Evolutionary conservation across 2,329 filamentous ascomycete genomes (phyloP).

Genomic region (Dothiorella sarmentorum): DNA sequence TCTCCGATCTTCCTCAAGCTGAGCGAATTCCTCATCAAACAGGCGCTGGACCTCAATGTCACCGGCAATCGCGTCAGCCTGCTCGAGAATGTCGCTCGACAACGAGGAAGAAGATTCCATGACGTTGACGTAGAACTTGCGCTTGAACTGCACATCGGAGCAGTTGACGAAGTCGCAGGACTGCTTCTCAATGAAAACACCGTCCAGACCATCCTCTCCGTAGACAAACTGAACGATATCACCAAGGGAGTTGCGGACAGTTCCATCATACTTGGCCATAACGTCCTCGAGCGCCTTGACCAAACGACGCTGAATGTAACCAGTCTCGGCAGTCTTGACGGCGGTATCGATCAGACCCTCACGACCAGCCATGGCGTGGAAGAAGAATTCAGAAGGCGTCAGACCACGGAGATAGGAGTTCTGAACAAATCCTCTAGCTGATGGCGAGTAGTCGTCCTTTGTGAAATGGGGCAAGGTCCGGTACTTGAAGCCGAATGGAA

Average conservation of each 20-base stretch:
- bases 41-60: constrained; percentile 84
- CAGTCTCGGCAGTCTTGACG: constrained; percentile 98
- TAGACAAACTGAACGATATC: constrained; percentile 98
- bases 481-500: constrained; percentile 99
- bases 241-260: constrained; percentile 91
- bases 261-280: constrained; percentile 96
- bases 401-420: constrained; percentile 96
- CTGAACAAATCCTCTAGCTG: constrained; percentile 95
- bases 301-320: constrained; percentile 96
- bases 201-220: constrained; percentile 94
- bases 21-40: constrained; percentile 84
- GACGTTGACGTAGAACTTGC: constrained; percentile 80
- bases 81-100: constrained; percentile 70
- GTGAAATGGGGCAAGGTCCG: constrained; percentile 95
- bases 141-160: constrained; percentile 72
- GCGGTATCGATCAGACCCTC: constrained; percentile 99
- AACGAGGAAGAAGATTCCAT: constrained; percentile 67
- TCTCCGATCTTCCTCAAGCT: constrained; percentile 68
- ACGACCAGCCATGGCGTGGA: constrained; percentile 99
- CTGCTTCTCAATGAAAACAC: constrained; percentile 89
- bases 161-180: constrained; percentile 80
- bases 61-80: constrained; percentile 79
- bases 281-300: constrained; percentile 98
- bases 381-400: constrained; percentile 96
- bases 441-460: constrained; percentile 97